These are phyloP conservation scores for Alternaria gansuensis DNA, from an alignment of 2,329 filamentous ascomycete species.

Conservation along the genomic window DNA sequence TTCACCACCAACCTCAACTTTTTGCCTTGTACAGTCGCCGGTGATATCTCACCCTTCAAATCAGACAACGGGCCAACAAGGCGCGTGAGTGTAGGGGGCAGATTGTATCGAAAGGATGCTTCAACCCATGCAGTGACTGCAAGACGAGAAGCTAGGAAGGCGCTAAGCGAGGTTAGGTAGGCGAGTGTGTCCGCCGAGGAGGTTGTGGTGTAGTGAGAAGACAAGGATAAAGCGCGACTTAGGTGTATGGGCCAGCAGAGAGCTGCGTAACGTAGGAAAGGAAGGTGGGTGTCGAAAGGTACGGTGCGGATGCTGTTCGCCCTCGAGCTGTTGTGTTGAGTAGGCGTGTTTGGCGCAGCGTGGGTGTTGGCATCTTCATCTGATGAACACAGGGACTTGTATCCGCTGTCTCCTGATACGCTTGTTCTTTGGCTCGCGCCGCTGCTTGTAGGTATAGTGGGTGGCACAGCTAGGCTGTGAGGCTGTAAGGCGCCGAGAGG, in stretches of 20 bases:
- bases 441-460: conserved; percentile 27
- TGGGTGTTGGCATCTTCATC: conserved; percentile 30
- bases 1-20: conserved; percentile 37
- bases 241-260: conserved; percentile 49
- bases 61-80: conserved; percentile 38
- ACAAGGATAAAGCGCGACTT: conserved; percentile 32
- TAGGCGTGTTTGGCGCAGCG: neutral
- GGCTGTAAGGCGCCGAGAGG: conserved; percentile 33
- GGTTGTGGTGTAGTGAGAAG: conserved; percentile 6
- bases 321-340: conserved; percentile 9
- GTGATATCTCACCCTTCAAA: conserved; percentile 33
- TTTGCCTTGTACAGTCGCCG: conserved; percentile 36
- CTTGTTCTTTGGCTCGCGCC: conserved; percentile 37
- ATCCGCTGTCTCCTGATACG: conserved; percentile 44
- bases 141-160: conserved; percentile 39
- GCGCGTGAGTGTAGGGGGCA: conserved; percentile 44
- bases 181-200: conserved; percentile 15
- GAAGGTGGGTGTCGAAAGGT: conserved; percentile 39
- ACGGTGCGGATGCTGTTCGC: conserved; percentile 20
- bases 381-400: conserved; percentile 42
- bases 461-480: conserved; percentile 17
- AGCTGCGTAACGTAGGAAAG: conserved; percentile 44
- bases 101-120: conserved; percentile 43
- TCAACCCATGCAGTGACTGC: conserved; percentile 46
- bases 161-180: conserved; percentile 37